Evolutionary conservation across 164 flowering plant genomes (phyloP), one percentile per base, ranked within the genome.

Genomic region (Litsea cubeba): DNA sequence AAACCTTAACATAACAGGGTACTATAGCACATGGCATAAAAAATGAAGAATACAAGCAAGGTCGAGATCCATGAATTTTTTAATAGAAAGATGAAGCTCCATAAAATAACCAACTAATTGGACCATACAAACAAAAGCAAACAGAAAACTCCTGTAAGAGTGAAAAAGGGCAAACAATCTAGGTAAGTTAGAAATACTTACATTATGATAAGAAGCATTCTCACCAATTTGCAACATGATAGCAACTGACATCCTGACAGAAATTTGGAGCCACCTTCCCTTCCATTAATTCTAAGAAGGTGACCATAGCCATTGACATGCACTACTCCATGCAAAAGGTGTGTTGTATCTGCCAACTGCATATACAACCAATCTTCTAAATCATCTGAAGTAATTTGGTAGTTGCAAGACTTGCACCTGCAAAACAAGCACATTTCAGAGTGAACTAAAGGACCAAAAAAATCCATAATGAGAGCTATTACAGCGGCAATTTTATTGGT

Each of bases 251-350:
- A 77, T 63, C 98, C 98, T 5, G 93, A 89, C 30, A 94, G 91
- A 50, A 86, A 60, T 81, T 80, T 86, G 0, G 97, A 91, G 17
- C 98, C 97, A 35, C 97, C 95, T 82, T 90, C 98, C 60, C 83
- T 83, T 6, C 98, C 98, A 82, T 94, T 94, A 40, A 94, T 89
- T 72, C 93, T 83, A 32, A 91, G 94, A 78, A 94, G 91, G 75
- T 94, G 98, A 0, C 98, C 98, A 74, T 81, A 91, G 22, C 98
- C 98, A 80, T 94, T 94, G 5, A 85, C 51, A 73, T 94, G 98
- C 18, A 94, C 80, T 0, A 94, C 90, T 15, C 91, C 98, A 79
- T 94, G 98, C 76, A 94, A 79, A 15, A 94, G 87, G 81, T 91
- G 98, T 15, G 86, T 83, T 15, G 89, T 84, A 62, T 86, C 86